A percentile compares a stretch with the other conserved stretches of the same genome.
These are phyloP conservation scores for Dactylis glomerata DNA, from an alignment of 176 grass and related monocot genomes.

Conservation along the genomic window DNA sequence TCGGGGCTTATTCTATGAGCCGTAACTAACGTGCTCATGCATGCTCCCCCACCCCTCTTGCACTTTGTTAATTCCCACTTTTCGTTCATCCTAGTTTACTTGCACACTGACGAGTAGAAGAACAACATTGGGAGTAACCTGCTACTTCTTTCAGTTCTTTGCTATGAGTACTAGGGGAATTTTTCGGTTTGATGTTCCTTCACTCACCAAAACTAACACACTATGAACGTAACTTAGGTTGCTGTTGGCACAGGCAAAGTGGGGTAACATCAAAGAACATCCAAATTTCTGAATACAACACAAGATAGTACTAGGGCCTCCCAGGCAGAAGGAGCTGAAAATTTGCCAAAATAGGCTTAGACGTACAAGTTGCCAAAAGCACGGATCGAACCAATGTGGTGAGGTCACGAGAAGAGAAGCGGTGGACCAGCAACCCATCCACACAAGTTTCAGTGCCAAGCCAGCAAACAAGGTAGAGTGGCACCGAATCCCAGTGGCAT, in stretches of 20 bases:
- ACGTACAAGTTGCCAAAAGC: background rate
- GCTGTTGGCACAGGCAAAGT: background rate
- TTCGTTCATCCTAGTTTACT: no score
- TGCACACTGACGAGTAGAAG: no score
- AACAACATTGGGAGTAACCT: no score
- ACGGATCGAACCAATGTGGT: background rate
- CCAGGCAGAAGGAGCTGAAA: background rate
- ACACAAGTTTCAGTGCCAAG: conserved; percentile 40
- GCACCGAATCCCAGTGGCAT: conserved; percentile 20
- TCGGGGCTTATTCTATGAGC: conserved; percentile 7
- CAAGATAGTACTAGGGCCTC: no score
- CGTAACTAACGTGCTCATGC: conserved; percentile 18
- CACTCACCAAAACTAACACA: no score
- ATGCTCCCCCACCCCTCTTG: background rate
- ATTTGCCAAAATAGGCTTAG: conserved; percentile 21
- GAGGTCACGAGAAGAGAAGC: background rate
- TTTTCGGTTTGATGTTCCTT: no score
- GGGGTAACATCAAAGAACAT: background rate
- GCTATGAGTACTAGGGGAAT: no score
- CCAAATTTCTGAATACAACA: background rate
- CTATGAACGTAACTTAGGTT: no score
- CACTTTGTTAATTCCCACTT: background rate
- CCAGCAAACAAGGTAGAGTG: conserved; percentile 15
- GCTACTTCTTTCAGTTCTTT: no score
- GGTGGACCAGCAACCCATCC: background rate